Base-by-base conservation (phyloP, 2,329 filamentous ascomycete species). In the Nigrograna mackinnonii region DNA sequence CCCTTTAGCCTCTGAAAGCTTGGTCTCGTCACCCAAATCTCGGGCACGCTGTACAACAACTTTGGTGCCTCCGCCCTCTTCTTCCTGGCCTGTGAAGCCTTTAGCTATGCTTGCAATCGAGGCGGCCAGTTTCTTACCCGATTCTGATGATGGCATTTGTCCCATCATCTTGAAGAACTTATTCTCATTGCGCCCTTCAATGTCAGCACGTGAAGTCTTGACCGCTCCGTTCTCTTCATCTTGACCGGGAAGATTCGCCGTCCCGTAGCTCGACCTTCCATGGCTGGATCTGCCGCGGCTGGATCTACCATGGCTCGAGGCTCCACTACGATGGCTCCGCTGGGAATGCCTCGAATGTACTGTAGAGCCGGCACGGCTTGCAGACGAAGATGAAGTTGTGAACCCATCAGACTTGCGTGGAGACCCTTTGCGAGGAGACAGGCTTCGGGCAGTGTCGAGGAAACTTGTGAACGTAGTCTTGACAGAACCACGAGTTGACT, bases 101-200 rank as follows among this genome's bases (percentile, higher is more conserved):
- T n/a, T n/a, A n/a, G n/a, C n/a, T n/a, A n/a, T n/a, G n/a, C n/a
- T n/a, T n/a, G n/a, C n/a, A n/a, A n/a, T n/a, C n/a, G n/a, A n/a
- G n/a, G 18, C 31, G 11, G 11, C 16, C 31, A 17, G 9, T 17
- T 17, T 13, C 31, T 13, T 33, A 12, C 31, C 16, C 11, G 31
- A 55, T 55, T 11, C 53, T 52, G n/a, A n/a, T n/a, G n/a, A n/a
- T 13, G 61, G 58, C 3, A 57, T 35, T 22, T 64, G 60, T 6
- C 58, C 58, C 47, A 55, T 67, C 60, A 56, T 60, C 47, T 62
- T 61, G 52, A 57, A 66, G 37, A 59, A 47, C 47, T 49, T 63
- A 37, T 40, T 60, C 54, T 75, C 72, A 2, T 52, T 55, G 21
- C 58, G 60, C 17, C 66, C 60, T 52, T 76, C 73, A 20, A 75